Base-by-base conservation (phyloP, 176 grass and related monocot species). In the Saccharum officinarum region DNA sequence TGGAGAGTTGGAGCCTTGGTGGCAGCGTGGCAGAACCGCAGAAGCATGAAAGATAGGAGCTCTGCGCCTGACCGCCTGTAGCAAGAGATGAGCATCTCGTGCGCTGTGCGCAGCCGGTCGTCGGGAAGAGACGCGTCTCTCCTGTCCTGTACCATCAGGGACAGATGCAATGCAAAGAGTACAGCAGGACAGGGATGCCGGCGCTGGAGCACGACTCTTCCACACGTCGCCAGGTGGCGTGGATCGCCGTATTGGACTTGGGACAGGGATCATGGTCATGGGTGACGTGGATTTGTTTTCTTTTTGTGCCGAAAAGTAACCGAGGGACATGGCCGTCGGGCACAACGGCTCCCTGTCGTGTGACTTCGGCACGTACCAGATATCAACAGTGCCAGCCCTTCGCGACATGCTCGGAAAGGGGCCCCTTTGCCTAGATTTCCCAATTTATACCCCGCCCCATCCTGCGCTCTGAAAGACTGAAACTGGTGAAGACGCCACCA, bases 361-460 rank as follows among this genome's bases (percentile, higher is more conserved):
- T 46, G 69, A 25, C 39, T 60, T 77, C 10, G 13, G 23, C 39
- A 40, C 10, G n/a, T 34, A 18, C 11, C 78, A 74, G 46, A 65
- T 63, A 75, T 38, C 77, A 12, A 78, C 83, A 78, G 65, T 77
- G 15, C 0, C 65, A 46, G 8, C 13, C 66, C 22, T 40, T 2
- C 0, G 17, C 31, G 40, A 50, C 83, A 20, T 52, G 41, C 23
- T 52, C 20, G 26, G 14, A 67, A 11, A 39, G 40, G 67, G 67
- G 49, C 36, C 49, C 36, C 49, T 25, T 30, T 73, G 62, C 22
- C 61, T 40, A 50, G 69, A 90, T 79, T 59, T 86, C 77, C 34
- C 78, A 89, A 80, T 84, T 87, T 83, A 85, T 69, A 82, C 68
- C 22, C 18, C 1, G 20, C 18, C 34, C 70, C 88, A 9, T 82